Evolutionary conservation across 2,329 filamentous ascomycete species (phyloP).

Genomic region (Xylariaceae sp.): DNA sequence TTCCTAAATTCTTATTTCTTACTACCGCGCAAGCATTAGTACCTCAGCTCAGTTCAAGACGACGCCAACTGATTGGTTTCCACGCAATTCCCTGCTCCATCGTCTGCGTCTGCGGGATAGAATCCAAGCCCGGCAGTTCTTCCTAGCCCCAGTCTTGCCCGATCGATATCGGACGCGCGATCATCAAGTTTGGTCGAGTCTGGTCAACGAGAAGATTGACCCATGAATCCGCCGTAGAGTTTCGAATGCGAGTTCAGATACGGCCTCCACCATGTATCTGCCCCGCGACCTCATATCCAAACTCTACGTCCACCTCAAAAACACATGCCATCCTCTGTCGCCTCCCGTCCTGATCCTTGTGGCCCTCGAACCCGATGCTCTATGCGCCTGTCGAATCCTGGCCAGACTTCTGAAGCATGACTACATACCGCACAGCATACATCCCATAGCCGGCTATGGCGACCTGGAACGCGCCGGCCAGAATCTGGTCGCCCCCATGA

Average conservation of each 20-base stretch:
- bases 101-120: too few species aligned
- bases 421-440: constrained; percentile 96
- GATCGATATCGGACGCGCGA: neutral
- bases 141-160: neutral
- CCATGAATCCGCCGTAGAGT: constrained; percentile 33
- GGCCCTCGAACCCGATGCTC: constrained; percentile 87
- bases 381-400: constrained; percentile 92
- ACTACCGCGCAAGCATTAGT: constrained; percentile 13
- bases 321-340: constrained; percentile 80
- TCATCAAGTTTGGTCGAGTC: neutral
- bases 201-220: constrained; percentile 3
- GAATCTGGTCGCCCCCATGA: constrained; percentile 79
- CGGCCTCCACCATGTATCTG: constrained; percentile 70
- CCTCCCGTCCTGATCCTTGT: constrained; percentile 88
- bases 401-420: constrained; percentile 92
- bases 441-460: constrained; percentile 87
- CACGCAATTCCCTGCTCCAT: too few species aligned
- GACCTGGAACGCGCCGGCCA: constrained; percentile 77
- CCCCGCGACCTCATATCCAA: constrained; percentile 84
- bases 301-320: constrained; percentile 84
- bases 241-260: constrained; percentile 33
- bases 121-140: neutral
- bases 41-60: constrained; percentile 1
- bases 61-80: too few species aligned
- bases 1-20: constrained; percentile 11